Conservation (phyloP, 805 yeast species). For the Candida ovalis region DNA sequence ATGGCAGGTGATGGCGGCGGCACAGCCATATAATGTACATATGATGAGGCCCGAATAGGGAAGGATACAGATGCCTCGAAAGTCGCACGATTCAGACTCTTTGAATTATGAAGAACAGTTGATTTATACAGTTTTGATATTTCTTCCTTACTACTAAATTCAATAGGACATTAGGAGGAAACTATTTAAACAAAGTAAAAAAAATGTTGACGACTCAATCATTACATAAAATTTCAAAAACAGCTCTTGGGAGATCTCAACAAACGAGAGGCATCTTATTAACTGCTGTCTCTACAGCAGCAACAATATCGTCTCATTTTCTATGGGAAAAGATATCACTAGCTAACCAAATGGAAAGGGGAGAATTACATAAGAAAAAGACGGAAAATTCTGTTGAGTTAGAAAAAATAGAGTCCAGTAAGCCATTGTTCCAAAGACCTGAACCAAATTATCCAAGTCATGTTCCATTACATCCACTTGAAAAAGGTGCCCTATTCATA, state of each 20-base stretch:
- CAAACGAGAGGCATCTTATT: conserved; percentile 11
- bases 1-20: too few species aligned
- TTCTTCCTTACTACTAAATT: too few species aligned
- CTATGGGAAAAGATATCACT: conserved; percentile 42
- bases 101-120: too few species aligned
- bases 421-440: conserved; percentile 35
- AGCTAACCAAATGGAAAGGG: conserved; percentile 58
- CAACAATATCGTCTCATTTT: conserved; percentile 12
- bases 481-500: conserved; percentile 57
- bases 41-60: too few species aligned
- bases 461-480: conserved; percentile 65
- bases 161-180: too few species aligned
- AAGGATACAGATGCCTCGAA: too few species aligned
- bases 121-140: too few species aligned
- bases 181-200: too few species aligned
- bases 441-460: conserved; percentile 66
- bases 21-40: too few species aligned
- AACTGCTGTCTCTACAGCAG: conserved; percentile 15
- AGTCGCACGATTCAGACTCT: too few species aligned
- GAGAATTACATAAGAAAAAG: conserved; percentile 39
- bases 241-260: background rate
- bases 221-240: background rate
- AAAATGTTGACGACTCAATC: background rate
- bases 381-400: conserved; percentile 28
- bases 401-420: conserved; percentile 7